Percentiles rank a stretch among this genome's conserved stretches.
These are phyloP conservation scores for Juglanconis sp. DNA, from an alignment of 2,329 filamentous ascomycete species.

Conservation along the genomic window DNA sequence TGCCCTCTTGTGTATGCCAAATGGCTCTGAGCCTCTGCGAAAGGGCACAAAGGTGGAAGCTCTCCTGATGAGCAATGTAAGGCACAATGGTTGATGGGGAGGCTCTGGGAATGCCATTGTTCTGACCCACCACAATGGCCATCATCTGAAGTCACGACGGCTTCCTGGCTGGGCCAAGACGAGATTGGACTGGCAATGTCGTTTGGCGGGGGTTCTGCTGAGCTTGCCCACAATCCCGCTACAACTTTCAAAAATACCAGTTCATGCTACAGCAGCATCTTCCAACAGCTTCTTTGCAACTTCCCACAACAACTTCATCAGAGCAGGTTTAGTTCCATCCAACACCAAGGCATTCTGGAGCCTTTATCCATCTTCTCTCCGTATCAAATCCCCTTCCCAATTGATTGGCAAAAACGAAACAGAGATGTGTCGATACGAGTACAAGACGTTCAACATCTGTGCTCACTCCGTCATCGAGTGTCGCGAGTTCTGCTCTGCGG, in stretches of 20 bases:
- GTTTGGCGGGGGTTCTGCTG: no score
- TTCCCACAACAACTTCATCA: not conserved
- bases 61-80: constrained; percentile 66
- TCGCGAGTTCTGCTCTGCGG: not conserved
- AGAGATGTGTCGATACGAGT: constrained; percentile 17
- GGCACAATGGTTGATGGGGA: constrained; percentile 21
- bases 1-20: constrained; percentile 73
- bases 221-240: no score
- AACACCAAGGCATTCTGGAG: not conserved
- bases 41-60: constrained; percentile 74
- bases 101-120: not conserved
- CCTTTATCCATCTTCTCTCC: not conserved
- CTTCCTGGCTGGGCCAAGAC: not conserved
- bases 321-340: not conserved
- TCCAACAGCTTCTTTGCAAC: not conserved
- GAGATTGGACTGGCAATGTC: no score
- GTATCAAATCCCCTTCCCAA: not conserved
- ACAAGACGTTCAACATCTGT: constrained; percentile 13
- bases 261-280: not conserved
- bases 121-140: not conserved
- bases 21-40: constrained; percentile 58
- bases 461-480: constrained; percentile 14
- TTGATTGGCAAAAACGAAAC: not conserved
- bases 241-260: no score
- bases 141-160: not conserved